phyloP scores from a whole-genome alignment of 2,329 filamentous ascomycete species.

The Helotiales sp. region DNA sequence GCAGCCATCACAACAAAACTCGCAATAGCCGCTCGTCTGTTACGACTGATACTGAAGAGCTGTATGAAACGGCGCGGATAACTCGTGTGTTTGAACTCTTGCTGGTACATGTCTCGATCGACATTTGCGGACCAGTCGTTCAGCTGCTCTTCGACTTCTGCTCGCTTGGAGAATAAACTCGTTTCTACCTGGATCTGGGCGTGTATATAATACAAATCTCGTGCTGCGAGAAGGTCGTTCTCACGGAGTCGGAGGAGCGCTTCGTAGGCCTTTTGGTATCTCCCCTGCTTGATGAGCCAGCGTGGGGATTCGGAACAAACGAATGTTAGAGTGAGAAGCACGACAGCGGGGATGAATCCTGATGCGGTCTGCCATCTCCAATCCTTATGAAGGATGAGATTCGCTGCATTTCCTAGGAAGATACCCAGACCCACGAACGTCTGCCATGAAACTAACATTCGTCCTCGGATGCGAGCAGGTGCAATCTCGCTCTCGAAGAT shows the following conservation, averaged over 20 bases:
- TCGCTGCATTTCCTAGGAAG: constrained; percentile 42
- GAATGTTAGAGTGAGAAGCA: constrained; percentile 59
- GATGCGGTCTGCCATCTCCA: constrained; percentile 63
- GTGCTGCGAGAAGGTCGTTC: constrained; percentile 55
- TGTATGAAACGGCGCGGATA: not conserved
- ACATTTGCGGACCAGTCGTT: not conserved
- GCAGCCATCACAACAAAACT: not conserved
- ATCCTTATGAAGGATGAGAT: constrained; percentile 49
- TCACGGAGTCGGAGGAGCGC: constrained; percentile 59
- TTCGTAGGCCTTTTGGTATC: constrained; percentile 50
- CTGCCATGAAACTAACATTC: constrained; percentile 57
- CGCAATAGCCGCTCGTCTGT: not conserved
- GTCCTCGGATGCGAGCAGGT: constrained; percentile 49
- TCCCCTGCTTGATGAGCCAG: constrained; percentile 55
- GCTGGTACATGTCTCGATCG: not conserved
- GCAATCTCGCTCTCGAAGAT: constrained; percentile 54
- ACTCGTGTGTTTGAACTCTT: not conserved
- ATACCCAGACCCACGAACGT: constrained; percentile 65
- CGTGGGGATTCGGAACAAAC: constrained; percentile 63
- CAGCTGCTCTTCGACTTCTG: not conserved
- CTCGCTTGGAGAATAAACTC: not conserved
- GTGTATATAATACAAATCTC: constrained; percentile 59
- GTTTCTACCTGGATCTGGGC: not conserved
- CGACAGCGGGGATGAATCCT: constrained; percentile 59
- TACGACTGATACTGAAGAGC: not conserved